These are phyloP conservation scores for Didymella exigua DNA, from an alignment of 2,329 filamentous ascomycete genomes.

Conservation along the genomic window DNA sequence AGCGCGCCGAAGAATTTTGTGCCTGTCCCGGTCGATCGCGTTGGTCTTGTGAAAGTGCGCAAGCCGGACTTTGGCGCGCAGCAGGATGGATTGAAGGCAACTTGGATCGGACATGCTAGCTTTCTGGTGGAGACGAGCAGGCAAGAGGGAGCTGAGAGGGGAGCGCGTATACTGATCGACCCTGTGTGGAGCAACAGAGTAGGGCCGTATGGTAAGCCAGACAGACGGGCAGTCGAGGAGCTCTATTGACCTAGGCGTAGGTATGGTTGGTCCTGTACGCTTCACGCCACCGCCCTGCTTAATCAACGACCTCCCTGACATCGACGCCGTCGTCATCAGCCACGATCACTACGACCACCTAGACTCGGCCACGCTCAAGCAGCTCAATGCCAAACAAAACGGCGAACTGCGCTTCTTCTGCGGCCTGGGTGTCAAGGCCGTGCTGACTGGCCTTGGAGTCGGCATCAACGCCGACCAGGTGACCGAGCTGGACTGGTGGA, in stretches of 20 bases:
- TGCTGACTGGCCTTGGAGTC: constrained; percentile 45
- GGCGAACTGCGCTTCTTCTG: constrained; percentile 52
- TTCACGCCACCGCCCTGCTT: constrained; percentile 59
- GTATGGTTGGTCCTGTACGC: constrained; percentile 56
- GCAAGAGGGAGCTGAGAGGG: constrained; percentile 38
- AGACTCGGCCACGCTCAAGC: constrained; percentile 53
- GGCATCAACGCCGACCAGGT: constrained; percentile 50
- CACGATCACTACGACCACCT: constrained; percentile 65
- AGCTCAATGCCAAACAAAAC: constrained; percentile 48
- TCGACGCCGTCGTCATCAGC: constrained; percentile 59
- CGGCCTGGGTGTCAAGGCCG: constrained; percentile 48
- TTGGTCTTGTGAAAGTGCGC: constrained; percentile 51
- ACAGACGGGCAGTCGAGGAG: not conserved
- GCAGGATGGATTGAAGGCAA: constrained; percentile 49
- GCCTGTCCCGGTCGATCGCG: constrained; percentile 51
- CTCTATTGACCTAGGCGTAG: not conserved
- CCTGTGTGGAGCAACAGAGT: constrained; percentile 60
- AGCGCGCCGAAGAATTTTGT: constrained; percentile 52
- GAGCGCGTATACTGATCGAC: constrained; percentile 57
- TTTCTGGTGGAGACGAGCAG: constrained; percentile 55
- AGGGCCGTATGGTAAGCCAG: constrained; percentile 48
- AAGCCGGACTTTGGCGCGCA: constrained; percentile 49
- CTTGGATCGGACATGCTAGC: constrained; percentile 60
- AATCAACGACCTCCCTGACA: constrained; percentile 56
- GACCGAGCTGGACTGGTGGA: constrained; percentile 59